These are phyloP conservation scores for Sicyos edulis DNA, from an alignment of 306 rosid genomes.

Conservation along the genomic window DNA sequence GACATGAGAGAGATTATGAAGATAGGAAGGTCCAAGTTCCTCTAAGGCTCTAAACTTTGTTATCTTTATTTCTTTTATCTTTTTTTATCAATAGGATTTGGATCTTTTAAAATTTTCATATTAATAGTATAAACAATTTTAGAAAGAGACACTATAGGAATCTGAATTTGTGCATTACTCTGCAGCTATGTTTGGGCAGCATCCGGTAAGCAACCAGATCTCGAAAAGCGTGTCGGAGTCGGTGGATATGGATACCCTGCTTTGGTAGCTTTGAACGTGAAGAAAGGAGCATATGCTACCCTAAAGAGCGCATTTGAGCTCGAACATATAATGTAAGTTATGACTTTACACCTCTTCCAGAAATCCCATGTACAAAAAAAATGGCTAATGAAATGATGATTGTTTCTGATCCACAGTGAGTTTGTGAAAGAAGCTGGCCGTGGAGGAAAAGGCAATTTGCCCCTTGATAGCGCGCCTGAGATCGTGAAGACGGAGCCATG, in stretches of 20 bases:
- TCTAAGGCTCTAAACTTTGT: no score
- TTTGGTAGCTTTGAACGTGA: conserved; percentile 74
- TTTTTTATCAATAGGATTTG: no score
- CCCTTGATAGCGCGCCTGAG: conserved; percentile 47
- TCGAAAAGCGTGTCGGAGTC: conserved; percentile 81
- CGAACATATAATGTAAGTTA: conserved; percentile 68
- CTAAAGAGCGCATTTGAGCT: conserved; percentile 93
- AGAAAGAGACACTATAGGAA: neutral
- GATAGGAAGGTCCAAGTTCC: no score
- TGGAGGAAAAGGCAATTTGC: conserved; percentile 91
- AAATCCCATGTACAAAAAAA: neutral
- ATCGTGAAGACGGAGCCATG: conserved; percentile 71
- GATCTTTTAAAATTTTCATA: neutral
- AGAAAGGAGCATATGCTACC: conserved; percentile 87
- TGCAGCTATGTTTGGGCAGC: conserved; percentile 92
- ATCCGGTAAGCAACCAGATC: conserved; percentile 86
- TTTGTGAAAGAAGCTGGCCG: conserved; percentile 87
- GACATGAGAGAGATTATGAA: no score
- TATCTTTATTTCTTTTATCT: no score
- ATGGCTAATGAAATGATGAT: conserved; percentile 18
- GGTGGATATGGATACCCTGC: conserved; percentile 99
- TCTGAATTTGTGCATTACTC: neutral
- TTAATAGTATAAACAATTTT: neutral
- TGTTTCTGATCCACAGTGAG: conserved; percentile 36
- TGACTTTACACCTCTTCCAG: conserved; percentile 5